phyloP scores from a whole-genome alignment of 2,329 filamentous ascomycete species.

The Fusarium torreyae region DNA sequence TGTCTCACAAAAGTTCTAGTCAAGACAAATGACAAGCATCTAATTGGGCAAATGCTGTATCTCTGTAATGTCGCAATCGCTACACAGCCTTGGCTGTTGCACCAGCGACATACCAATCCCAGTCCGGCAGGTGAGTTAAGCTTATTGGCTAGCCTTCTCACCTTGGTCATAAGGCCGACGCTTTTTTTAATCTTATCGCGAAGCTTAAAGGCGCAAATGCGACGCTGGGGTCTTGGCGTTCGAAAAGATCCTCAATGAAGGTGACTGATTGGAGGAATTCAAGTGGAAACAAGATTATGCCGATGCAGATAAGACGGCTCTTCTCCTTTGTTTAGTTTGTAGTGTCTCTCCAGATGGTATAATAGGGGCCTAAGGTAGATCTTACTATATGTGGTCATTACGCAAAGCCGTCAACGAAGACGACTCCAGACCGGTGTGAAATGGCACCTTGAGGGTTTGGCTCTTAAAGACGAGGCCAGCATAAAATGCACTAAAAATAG shows the following conservation, averaged over 20 bases:
- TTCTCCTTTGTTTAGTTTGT: not conserved
- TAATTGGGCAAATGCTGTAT: constrained; percentile 5
- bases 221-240: constrained; percentile 10
- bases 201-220: constrained; percentile 28
- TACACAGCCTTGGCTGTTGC: constrained; percentile 1
- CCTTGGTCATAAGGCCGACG: constrained; percentile 10
- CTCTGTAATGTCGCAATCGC: constrained; percentile 3
- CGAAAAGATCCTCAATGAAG: not conserved
- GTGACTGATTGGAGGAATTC: constrained; percentile 18
- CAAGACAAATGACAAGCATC: not conserved
- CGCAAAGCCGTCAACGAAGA: too few species aligned
- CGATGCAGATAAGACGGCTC: not conserved
- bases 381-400: too few species aligned
- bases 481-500: too few species aligned
- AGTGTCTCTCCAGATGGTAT: too few species aligned
- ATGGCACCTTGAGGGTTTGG: too few species aligned
- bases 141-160: constrained; percentile 20
- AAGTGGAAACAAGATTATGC: not conserved
- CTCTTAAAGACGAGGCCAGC: too few species aligned
- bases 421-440: too few species aligned
- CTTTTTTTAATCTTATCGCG: constrained; percentile 28
- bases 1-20: constrained; percentile 33
- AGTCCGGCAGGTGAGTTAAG: constrained; percentile 23
- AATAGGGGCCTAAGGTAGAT: too few species aligned
- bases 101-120: constrained; percentile 8